phyloP scores from a whole-genome alignment of 495 filamentous ascomycete genomes.

The Tetracladium setigerum region DNA sequence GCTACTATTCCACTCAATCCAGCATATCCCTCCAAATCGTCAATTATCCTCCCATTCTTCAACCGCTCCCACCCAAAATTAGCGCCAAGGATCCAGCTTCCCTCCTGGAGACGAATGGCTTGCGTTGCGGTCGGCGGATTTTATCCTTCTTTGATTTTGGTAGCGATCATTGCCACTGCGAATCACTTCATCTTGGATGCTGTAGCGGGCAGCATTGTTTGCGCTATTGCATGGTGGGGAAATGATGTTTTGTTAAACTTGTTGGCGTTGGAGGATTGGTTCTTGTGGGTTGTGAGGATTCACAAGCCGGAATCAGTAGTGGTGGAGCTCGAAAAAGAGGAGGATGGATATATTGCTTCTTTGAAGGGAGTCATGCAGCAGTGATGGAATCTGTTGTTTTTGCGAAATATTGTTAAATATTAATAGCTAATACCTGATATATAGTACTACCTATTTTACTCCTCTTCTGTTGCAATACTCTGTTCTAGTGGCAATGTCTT shows the following conservation, averaged over 20 bases:
- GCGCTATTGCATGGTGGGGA: constrained; percentile 46
- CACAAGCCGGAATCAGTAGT: constrained; percentile 42
- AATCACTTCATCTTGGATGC: constrained; percentile 72
- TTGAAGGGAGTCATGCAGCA: background rate
- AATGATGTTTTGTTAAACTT: constrained; percentile 54
- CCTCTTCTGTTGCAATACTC: too few relatives aligned
- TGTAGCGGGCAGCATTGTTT: constrained; percentile 54
- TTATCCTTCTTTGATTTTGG: constrained; percentile 58
- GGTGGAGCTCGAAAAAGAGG: constrained; percentile 2
- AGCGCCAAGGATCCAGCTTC: constrained; percentile 4
- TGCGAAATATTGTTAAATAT: too few relatives aligned
- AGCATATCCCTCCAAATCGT: constrained; percentile 4
- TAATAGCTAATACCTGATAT: too few relatives aligned
- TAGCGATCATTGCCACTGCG: constrained; percentile 63
- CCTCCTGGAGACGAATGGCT: constrained; percentile 34
- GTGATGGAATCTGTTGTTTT: background rate
- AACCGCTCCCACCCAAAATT: constrained; percentile 5
- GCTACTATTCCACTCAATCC: constrained; percentile 26
- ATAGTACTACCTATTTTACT: too few relatives aligned
- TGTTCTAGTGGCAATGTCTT: too few relatives aligned
- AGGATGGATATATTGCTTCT: background rate
- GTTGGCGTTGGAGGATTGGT: constrained; percentile 55
- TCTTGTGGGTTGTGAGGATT: constrained; percentile 53
- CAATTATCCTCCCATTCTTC: constrained; percentile 9
- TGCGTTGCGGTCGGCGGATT: constrained; percentile 46